Evolutionary conservation across 1,284 basidiomycete genomes (phyloP), one percentile per base, ranked within the genome.

Genomic region (Melampsora occidentalis): DNA sequence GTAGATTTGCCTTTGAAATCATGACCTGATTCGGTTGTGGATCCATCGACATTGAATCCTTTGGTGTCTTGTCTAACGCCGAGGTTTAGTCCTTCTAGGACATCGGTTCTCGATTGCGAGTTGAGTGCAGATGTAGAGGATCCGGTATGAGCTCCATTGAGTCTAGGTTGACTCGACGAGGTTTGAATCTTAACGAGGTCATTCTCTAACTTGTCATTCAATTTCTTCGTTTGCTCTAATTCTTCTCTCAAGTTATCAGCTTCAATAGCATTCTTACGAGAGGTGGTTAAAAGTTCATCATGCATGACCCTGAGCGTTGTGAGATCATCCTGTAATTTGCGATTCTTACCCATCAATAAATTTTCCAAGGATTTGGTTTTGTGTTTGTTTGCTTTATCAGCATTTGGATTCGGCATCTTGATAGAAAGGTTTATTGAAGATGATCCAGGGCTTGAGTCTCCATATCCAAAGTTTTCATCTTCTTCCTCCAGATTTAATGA

Each of bases 281-380:
- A 85, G 3, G 88, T 89, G 14, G 86, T 85, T 80, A 91, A 89
- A 1, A 96, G 86, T 81, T 96, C 93, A 35, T 87, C 86, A 80
- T 92, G 91, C 0, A 93, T 22, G 80, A 93, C 93, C 76, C 95
- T 87, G 80, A 97, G 89, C 80, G 90, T 93, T 2, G 96, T 96
- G 57, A 98, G 84, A 81, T 98, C 94, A 80, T 98, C 94, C 62
- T 94, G 87, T n/a, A 99, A 88, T 65, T 91, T 89, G 81, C 93
- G 92, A 84, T 98, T 99, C 86, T 97, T 98, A 67, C 88, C 90
- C 2, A 95, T 92, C 35, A 99, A 87, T 0, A 98, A 88, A 33
- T 89, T 89, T 83, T 99, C 96, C 0, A 99, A 87, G 0, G 94
- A 92, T 82, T 90, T 91, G 28, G 88, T 91, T 49, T 88, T 88